Evolutionary conservation across 2,329 filamentous ascomycete genomes (phyloP), one percentile per base, ranked within the genome.

Genomic region (Bipolaris zeicola): DNA sequence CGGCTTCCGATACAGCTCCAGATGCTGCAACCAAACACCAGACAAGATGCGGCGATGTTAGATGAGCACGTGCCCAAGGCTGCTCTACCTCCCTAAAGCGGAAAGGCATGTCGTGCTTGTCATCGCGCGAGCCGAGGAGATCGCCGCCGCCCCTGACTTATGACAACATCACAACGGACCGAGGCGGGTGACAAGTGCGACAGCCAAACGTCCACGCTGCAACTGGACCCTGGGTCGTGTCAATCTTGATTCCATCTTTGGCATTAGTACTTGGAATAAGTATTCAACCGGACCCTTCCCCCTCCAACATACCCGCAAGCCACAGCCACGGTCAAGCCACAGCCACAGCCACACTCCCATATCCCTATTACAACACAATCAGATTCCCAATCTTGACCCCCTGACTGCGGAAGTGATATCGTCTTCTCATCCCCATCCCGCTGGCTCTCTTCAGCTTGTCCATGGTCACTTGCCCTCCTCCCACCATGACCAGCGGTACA

Each of bases 401-500:
- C 75, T 94, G 88, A 61, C 91, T 96, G 70, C 89, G 86, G 41
- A 97, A 87, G 68, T 86, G 86, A 75, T 92, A 97, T 67, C 91
- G 82, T 72, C 92, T 84, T 69, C 90, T 85, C 59, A 97, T 79
- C 0, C 91, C 92, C 2, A 97, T 75, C 3, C 86, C 87, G 52
- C 80, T 82, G n/a, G 89, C 87, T 42, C 79, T 78, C 39, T 77
- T 80, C 31, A 97, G 80, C 54, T 87, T 76, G 26, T 83, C 81
- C 65, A 92, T 89, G 10, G 85, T 85, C 54, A 83, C 81, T 8
- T 87, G 81, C 0, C 88, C 89, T 0, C 90, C 92, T 0, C 86
- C 58, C 1, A 96, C 85, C 85, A 98, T 90, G 37, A 96, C 83
- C 85, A 97, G 87, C 11, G 90, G 86, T 36, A 98, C 88, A 2